Evolutionary conservation across 164 flowering plant species (phyloP).

Genomic region (Liquidambar formosana): DNA sequence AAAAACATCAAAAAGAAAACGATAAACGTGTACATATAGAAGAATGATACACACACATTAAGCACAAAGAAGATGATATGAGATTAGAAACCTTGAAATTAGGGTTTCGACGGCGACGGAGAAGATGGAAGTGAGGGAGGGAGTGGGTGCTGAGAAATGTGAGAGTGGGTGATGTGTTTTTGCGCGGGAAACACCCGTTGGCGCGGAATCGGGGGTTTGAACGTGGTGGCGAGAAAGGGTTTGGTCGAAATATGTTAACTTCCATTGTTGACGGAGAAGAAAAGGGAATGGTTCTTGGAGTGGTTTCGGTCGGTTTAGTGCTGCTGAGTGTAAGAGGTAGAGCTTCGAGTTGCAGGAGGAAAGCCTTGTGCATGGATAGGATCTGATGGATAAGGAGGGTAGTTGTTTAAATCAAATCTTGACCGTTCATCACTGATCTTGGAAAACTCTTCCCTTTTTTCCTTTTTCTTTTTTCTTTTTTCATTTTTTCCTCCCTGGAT

Average conservation of each 20-base stretch:
- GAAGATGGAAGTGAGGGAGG: not conserved
- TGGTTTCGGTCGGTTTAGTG: too few relatives aligned
- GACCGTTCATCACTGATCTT: too few relatives aligned
- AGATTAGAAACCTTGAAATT: conserved; percentile 13
- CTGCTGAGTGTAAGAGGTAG: too few relatives aligned
- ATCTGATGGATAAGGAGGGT: too few relatives aligned
- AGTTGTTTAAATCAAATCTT: too few relatives aligned
- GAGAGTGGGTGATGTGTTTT: conserved; percentile 4
- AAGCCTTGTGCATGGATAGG: too few relatives aligned
- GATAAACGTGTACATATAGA: not conserved
- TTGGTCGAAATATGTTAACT: not conserved
- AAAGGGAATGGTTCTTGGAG: not conserved
- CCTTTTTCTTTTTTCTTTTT: too few relatives aligned
- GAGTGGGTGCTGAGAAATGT: conserved; percentile 15
- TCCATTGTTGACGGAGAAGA: not conserved
- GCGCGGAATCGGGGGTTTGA: not conserved
- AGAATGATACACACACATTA: not conserved
- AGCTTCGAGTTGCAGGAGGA: too few relatives aligned
- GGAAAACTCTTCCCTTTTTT: too few relatives aligned
- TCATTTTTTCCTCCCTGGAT: too few relatives aligned
- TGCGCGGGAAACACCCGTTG: conserved; percentile 5
- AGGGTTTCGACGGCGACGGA: conserved; percentile 16
- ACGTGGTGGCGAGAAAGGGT: conserved; percentile 2
- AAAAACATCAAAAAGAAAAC: not conserved
- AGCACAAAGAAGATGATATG: not conserved